Conservation (phyloP, 2,329 filamentous ascomycete species). For the Pseudocercospora crystallina region DNA sequence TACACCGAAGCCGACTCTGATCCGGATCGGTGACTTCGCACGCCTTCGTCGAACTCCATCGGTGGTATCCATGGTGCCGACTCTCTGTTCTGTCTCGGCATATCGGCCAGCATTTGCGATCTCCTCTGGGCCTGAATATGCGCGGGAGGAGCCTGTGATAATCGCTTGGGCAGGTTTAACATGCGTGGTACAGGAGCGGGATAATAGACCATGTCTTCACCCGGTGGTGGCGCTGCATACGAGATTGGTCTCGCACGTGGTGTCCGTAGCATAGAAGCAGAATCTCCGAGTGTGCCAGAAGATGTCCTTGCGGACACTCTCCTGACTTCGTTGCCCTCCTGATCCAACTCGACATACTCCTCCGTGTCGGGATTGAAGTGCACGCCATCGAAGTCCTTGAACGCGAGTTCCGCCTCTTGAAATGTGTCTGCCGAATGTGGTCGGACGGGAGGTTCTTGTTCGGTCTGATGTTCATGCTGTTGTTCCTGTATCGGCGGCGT, state of each 20-base stretch:
- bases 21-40: neutral
- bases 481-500: slow-evolving; percentile 25
- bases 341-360: slow-evolving; percentile 34
- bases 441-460: slow-evolving; percentile 39
- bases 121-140: slow-evolving; percentile 67
- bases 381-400: slow-evolving; percentile 79
- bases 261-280: slow-evolving; percentile 30
- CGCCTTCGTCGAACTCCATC: slow-evolving; percentile 24
- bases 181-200: slow-evolving; percentile 91
- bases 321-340: slow-evolving; percentile 35
- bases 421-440: slow-evolving; percentile 60
- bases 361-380: slow-evolving; percentile 63
- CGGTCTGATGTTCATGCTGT: slow-evolving; percentile 22
- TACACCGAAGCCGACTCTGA: neutral
- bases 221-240: slow-evolving; percentile 61
- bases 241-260: slow-evolving; percentile 51
- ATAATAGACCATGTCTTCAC: slow-evolving; percentile 87
- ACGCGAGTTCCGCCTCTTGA: slow-evolving; percentile 65
- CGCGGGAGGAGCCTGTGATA: slow-evolving; percentile 71
- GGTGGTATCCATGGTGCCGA: slow-evolving; percentile 50
- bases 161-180: slow-evolving; percentile 84
- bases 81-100: slow-evolving; percentile 52
- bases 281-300: slow-evolving; percentile 29
- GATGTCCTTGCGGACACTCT: slow-evolving; percentile 33
- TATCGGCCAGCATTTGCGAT: slow-evolving; percentile 64